phyloP scores from a whole-genome alignment of 2,329 filamentous ascomycete genomes.

The Phaeoacremonium minimum region DNA sequence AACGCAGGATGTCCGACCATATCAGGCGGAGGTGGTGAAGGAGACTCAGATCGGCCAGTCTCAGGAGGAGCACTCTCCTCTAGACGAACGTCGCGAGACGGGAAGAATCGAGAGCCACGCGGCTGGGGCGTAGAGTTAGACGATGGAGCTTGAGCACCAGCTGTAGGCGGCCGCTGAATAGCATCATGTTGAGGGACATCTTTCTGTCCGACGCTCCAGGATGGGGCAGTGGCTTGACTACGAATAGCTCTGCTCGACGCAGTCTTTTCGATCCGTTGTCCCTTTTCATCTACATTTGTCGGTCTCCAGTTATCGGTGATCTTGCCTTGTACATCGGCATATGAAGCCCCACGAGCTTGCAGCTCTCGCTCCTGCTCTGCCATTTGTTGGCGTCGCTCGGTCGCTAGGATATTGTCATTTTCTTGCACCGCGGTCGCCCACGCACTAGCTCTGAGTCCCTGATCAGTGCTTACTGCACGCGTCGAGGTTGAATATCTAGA shows the following conservation, averaged over 20 bases:
- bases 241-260: too few species aligned
- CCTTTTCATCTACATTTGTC: conserved; percentile 27
- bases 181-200: conserved; percentile 5
- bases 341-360: conserved; percentile 36
- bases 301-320: conserved; percentile 54
- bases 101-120: conserved; percentile 52
- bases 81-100: conserved; percentile 42
- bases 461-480: too few species aligned
- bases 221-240: conserved; percentile 16
- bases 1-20: conserved; percentile 69
- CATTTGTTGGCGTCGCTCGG: conserved; percentile 30
- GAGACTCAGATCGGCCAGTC: conserved; percentile 46
- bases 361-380: conserved; percentile 38
- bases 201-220: conserved; percentile 2
- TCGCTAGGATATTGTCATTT: conserved; percentile 39
- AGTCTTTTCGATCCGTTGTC: conserved; percentile 27
- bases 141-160: conserved; percentile 4
- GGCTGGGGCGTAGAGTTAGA: conserved; percentile 1
- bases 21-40: conserved; percentile 69
- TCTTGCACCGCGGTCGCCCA: conserved; percentile 17
- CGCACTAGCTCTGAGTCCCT: too few species aligned
- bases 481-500: not conserved
- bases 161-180: conserved; percentile 1
- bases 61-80: conserved; percentile 31
- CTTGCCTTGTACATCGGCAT: conserved; percentile 38